phyloP scores from a whole-genome alignment of 2,329 filamentous ascomycete species.

The Paecilomyces sp. region DNA sequence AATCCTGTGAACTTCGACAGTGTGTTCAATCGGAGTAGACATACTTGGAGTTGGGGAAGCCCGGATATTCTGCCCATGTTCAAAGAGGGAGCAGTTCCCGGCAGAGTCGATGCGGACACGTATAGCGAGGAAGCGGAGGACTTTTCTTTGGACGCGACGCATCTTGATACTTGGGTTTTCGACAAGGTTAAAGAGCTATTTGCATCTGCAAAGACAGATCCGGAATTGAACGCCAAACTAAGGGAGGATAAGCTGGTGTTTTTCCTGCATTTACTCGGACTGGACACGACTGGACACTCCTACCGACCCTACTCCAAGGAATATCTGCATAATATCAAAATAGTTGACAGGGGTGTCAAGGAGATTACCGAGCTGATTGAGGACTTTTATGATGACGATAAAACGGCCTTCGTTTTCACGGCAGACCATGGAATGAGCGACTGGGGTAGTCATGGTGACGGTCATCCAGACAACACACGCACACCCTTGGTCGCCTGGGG shows the following conservation, averaged over 20 bases:
- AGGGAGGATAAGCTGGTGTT: conserved; percentile 85
- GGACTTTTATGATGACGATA: conserved; percentile 73
- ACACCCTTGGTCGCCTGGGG: conserved; percentile 93
- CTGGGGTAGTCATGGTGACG: conserved; percentile 97
- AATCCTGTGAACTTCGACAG: conserved; percentile 99
- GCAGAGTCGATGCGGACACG: conserved; percentile 76
- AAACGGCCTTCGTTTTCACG: conserved; percentile 94
- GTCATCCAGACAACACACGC: conserved; percentile 92
- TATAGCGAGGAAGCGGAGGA: conserved; percentile 85
- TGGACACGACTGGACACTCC: conserved; percentile 83
- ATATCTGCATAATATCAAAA: conserved; percentile 87
- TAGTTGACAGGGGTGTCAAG: conserved; percentile 84
- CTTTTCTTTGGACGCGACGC: conserved; percentile 72
- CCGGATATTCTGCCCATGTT: conserved; percentile 98
- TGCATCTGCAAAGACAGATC: conserved; percentile 67
- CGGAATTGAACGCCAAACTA: conserved; percentile 64
- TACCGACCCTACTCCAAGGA: conserved; percentile 91
- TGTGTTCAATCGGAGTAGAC: conserved; percentile 91
- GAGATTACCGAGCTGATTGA: conserved; percentile 76
- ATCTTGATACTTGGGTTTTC: conserved; percentile 91
- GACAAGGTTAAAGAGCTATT: conserved; percentile 87
- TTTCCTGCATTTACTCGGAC: conserved; percentile 84
- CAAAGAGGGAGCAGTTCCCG: conserved; percentile 79
- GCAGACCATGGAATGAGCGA: conserved; percentile 99
- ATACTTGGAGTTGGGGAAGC: conserved; percentile 99